Evolutionary conservation across 2,329 filamentous ascomycete genomes (phyloP).

Genomic region (Colletotrichum chrysophilum): DNA sequence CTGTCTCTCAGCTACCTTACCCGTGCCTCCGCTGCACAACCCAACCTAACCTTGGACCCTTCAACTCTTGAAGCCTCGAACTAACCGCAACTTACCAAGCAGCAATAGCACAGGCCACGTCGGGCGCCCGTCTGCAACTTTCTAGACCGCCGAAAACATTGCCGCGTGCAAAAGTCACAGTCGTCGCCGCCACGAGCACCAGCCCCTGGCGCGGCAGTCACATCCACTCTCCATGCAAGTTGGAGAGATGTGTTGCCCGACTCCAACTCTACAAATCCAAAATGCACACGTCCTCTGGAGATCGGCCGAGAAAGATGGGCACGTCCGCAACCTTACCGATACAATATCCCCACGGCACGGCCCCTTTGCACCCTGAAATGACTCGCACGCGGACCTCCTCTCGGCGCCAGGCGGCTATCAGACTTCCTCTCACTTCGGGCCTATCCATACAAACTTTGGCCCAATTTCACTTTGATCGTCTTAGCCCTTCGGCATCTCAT

Average conservation of each 20-base stretch:
- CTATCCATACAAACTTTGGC: background rate
- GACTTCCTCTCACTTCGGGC: background rate
- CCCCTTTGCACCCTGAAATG: background rate
- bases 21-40: background rate
- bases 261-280: background rate
- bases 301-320: conserved; percentile 7
- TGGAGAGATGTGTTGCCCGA: background rate
- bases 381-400: background rate
- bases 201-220: background rate
- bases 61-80: background rate
- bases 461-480: background rate
- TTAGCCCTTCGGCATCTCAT: conserved; percentile 9
- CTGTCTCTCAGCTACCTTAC: background rate
- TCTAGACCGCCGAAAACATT: background rate
- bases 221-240: background rate
- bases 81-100: background rate
- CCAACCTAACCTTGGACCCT: background rate
- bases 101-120: background rate
- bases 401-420: background rate
- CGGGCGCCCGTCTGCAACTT: background rate
- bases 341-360: background rate
- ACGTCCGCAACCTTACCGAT: background rate
- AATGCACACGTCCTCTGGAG: background rate
- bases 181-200: background rate
- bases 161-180: background rate